Evolutionary conservation across 225 moss, liverwort and hornwort genomes (phyloP), one percentile per base, ranked within the genome.

Genomic region (Rhytidiadelphus loreus): DNA sequence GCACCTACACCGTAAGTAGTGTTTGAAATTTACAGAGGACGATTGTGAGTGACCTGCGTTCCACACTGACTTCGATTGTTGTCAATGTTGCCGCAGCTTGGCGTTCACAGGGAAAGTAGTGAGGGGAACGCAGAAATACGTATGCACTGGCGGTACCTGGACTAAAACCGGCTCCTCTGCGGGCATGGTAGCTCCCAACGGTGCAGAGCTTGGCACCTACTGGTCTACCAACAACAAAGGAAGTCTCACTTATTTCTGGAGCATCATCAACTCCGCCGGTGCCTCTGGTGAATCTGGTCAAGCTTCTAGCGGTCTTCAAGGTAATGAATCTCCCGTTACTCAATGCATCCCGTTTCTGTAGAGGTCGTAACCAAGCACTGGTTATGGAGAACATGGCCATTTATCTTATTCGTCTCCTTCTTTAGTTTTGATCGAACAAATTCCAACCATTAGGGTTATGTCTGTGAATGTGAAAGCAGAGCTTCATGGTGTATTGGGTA

Each of bases 81-180:
- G 16, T 81, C 37, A 48, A 55, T 85, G 18, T 62, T 55, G 52
- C 20, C 39, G 29, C 88, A 92, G 92, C 79, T n/a, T 92, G 90
- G 12, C 87, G 4, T 88, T 88, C 83, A 73, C 90, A 19, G 92
- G 92, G 39, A 83, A 20, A 44, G 52, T 60, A 43, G 15, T 14
- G 52, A 59, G 59, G 13, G 90, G 90, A 83, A 12, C n/a, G 7
- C 88, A 92, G 80, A 60, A 87, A 11, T 92, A 92, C 53, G 61
- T 58, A 22, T 92, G 92, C 60, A 59, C 19, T 50, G 11, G 73
- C 8, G 24, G 86, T 28, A 44, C 58, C 20, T 92, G 92, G 92
- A 90, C 79, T 20, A 86, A 83, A 80, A 90, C 89, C 6, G 90
- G 92, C 7, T 78, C 92, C 64, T 90, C 81, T 52, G 90, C 90